A percentile compares a stretch with the other conserved stretches of the same genome.
phyloP scores from a whole-genome alignment of 2,329 filamentous ascomycete species.

The Pseudogymnoascus sp. region DNA sequence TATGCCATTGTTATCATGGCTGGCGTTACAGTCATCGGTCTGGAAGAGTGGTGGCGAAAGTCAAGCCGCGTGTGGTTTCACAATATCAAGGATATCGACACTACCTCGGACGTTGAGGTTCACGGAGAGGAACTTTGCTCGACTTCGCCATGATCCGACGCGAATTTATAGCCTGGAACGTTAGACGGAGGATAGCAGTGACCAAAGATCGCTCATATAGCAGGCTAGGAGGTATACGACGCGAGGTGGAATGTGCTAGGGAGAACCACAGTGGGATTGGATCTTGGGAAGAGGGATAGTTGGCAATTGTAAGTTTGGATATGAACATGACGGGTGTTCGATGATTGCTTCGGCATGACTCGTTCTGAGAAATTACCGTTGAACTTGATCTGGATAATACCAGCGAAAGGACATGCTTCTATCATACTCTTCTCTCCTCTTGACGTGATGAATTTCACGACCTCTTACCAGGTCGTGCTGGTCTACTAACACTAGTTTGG shows the following conservation, averaged over 20 bases:
- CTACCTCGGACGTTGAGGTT: neutral
- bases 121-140: neutral
- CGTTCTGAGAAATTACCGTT: conserved; percentile 12
- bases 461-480: neutral
- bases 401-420: conserved; percentile 10
- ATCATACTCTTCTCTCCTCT: neutral
- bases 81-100: conserved; percentile 18
- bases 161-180: neutral
- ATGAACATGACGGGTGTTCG: conserved; percentile 10
- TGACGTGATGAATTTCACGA: neutral
- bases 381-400: conserved; percentile 23
- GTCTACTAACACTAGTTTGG: neutral
- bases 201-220: neutral
- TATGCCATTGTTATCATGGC: conserved; percentile 12
- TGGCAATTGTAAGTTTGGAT: neutral
- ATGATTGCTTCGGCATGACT: conserved; percentile 11
- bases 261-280: neutral
- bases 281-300: neutral
- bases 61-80: conserved; percentile 9
- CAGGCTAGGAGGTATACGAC: neutral
- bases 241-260: neutral
- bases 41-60: conserved; percentile 12
- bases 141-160: neutral
- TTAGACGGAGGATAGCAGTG: neutral
- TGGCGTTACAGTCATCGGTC: conserved; percentile 10